Conservation (phyloP, 495 filamentous ascomycete species). For the Aspergillus haitiensis region DNA sequence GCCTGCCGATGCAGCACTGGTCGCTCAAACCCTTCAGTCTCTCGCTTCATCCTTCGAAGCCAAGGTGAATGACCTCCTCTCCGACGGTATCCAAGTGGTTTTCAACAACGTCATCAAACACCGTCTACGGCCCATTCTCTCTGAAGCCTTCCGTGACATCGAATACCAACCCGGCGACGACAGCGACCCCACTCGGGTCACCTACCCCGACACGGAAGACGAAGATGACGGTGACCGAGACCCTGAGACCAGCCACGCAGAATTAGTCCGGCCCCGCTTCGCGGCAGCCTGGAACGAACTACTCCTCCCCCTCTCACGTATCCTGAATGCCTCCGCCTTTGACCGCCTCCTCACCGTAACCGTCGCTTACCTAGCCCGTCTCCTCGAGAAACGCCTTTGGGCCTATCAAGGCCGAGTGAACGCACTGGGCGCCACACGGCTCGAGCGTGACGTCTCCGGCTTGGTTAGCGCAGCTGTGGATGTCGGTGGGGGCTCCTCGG, state of each 20-base stretch:
- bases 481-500: constrained; percentile 49
- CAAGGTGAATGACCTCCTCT: constrained; percentile 78
- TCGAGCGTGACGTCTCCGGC: constrained; percentile 84
- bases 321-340: constrained; percentile 73
- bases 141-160: constrained; percentile 86
- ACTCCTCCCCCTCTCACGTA: constrained; percentile 76
- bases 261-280: constrained; percentile 71
- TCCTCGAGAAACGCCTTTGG: constrained; percentile 90
- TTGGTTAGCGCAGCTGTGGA: constrained; percentile 74
- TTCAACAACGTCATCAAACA: constrained; percentile 88
- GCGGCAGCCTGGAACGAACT: constrained; percentile 80
- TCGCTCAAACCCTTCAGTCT: constrained; percentile 62
- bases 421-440: constrained; percentile 76
- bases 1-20: constrained; percentile 66
- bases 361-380: constrained; percentile 66
- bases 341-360: constrained; percentile 70
- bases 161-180: constrained; percentile 63
- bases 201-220: constrained; percentile 35
- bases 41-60: constrained; percentile 68
- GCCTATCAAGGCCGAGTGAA: constrained; percentile 78
- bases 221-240: constrained; percentile 44
- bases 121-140: constrained; percentile 78
- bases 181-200: constrained; percentile 15
- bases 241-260: constrained; percentile 29
- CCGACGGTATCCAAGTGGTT: constrained; percentile 76